A percentile compares a stretch with the other conserved stretches of the same genome.
These are phyloP conservation scores for Cyberlindnera maritima DNA, from an alignment of 805 yeast genomes.

Conservation along the genomic window DNA sequence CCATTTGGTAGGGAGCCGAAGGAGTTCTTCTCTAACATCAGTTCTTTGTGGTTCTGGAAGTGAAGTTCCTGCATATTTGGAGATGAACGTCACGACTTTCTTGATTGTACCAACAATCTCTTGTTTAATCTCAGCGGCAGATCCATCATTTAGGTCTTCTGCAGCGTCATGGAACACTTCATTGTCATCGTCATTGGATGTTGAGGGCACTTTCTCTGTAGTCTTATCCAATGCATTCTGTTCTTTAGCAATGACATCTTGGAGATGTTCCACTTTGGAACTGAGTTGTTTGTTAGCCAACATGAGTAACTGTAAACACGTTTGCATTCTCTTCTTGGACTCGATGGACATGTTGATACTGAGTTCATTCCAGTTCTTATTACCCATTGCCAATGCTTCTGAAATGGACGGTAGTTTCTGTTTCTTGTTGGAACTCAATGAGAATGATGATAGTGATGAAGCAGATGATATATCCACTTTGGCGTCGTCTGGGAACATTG, in stretches of 20 bases:
- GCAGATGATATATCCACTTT: conserved; percentile 16
- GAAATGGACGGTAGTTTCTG: conserved; percentile 36
- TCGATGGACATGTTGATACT: conserved; percentile 52
- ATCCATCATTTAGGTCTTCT: conserved; percentile 26
- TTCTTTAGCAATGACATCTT: conserved; percentile 52
- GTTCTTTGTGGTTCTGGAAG: conserved; percentile 76
- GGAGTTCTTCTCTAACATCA: conserved; percentile 73
- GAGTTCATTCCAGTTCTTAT: conserved; percentile 34
- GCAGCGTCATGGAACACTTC: conserved; percentile 34
- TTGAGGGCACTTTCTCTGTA: background rate
- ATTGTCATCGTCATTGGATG: conserved; percentile 20
- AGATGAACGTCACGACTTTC: conserved; percentile 80
- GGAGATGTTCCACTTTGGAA: conserved; percentile 61
- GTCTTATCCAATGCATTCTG: conserved; percentile 21
- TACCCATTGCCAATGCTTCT: conserved; percentile 35
- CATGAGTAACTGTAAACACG: conserved; percentile 75
- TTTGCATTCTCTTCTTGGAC: conserved; percentile 69
- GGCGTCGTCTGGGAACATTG: conserved; percentile 30
- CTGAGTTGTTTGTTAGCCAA: conserved; percentile 78
- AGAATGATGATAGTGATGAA: conserved; percentile 7
- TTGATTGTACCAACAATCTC: conserved; percentile 89
- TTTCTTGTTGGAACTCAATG: conserved; percentile 19
- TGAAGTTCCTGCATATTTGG: conserved; percentile 77
- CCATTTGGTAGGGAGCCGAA: conserved; percentile 76
- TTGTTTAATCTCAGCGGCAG: conserved; percentile 49